Evolutionary conservation across 2,329 filamentous ascomycete species (phyloP).

Genomic region (Hymenotorrendiella dingleyae): DNA sequence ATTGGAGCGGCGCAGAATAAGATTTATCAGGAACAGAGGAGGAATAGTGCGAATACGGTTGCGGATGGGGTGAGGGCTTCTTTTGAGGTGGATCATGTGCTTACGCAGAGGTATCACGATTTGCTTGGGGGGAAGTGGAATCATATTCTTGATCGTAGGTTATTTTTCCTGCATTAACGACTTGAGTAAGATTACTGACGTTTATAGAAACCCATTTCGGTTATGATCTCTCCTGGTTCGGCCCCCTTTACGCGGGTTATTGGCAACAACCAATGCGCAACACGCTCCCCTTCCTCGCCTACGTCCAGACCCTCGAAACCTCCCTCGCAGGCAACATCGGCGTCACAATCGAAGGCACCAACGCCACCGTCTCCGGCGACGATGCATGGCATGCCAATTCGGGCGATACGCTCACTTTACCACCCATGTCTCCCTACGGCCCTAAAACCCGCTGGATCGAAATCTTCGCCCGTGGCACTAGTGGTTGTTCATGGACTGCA

Average conservation of each 20-base stretch:
- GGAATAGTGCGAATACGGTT: constrained; percentile 50
- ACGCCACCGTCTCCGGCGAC: constrained; percentile 62
- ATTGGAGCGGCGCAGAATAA: constrained; percentile 47
- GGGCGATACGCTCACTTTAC: constrained; percentile 46
- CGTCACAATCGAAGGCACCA: constrained; percentile 57
- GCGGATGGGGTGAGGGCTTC: constrained; percentile 44
- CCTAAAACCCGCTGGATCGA: constrained; percentile 54
- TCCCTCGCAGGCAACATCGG: constrained; percentile 58
- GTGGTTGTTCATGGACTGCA: constrained; percentile 46
- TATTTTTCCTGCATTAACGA: background rate
- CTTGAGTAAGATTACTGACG: constrained; percentile 26
- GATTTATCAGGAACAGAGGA: constrained; percentile 48
- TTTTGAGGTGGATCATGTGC: constrained; percentile 51
- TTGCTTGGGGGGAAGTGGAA: constrained; percentile 58
- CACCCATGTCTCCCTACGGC: constrained; percentile 54
- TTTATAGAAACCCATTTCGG: constrained; percentile 44
- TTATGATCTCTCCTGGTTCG: constrained; percentile 33
- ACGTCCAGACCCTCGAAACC: constrained; percentile 51
- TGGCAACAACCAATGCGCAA: constrained; percentile 73
- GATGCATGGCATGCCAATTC: constrained; percentile 55
- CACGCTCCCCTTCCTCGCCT: constrained; percentile 53
- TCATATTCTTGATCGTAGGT: constrained; percentile 51
- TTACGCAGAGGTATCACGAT: constrained; percentile 51
- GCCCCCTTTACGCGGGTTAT: constrained; percentile 28
- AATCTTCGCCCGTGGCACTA: constrained; percentile 52